Evolutionary conservation across 2,329 filamentous ascomycete genomes (phyloP).

Genomic region (Penicillium verrucosum): DNA sequence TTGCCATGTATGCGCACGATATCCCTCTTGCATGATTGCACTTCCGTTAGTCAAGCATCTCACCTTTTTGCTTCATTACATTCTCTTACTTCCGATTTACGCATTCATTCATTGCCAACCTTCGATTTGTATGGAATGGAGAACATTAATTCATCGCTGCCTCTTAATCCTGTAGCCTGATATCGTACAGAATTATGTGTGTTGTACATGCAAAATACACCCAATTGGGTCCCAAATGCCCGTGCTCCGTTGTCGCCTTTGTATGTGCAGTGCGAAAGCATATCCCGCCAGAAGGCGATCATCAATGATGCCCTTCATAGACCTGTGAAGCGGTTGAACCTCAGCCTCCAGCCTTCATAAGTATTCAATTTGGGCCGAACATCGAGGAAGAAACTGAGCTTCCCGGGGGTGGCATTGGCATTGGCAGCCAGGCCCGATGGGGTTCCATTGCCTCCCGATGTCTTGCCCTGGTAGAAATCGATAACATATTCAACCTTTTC

Average conservation of each 20-base stretch:
- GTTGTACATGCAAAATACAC: conserved; percentile 38
- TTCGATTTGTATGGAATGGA: conserved; percentile 23
- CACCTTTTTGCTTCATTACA: conserved; percentile 8
- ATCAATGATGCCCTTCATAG: conserved; percentile 29
- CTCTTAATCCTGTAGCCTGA: conserved; percentile 18
- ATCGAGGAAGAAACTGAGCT: conserved; percentile 63
- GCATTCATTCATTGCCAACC: neutral
- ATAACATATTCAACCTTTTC: conserved; percentile 86
- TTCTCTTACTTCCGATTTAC: conserved; percentile 9
- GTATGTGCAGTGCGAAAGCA: conserved; percentile 16
- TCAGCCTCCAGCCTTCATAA: conserved; percentile 59
- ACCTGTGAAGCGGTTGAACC: conserved; percentile 49
- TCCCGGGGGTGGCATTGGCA: conserved; percentile 36
- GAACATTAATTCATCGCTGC: conserved; percentile 22
- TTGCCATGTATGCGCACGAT: conserved; percentile 29
- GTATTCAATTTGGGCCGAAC: conserved; percentile 64
- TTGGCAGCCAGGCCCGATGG: conserved; percentile 30
- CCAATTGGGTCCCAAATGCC: conserved; percentile 19
- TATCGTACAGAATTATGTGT: conserved; percentile 34
- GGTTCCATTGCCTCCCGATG: conserved; percentile 32
- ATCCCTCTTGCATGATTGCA: conserved; percentile 31
- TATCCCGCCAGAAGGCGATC: neutral
- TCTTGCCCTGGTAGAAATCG: conserved; percentile 86
- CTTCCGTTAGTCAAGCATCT: conserved; percentile 5
- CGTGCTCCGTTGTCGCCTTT: conserved; percentile 29